phyloP scores from a whole-genome alignment of 345 rosid species.

The Eucalyptus pauciflora region DNA sequence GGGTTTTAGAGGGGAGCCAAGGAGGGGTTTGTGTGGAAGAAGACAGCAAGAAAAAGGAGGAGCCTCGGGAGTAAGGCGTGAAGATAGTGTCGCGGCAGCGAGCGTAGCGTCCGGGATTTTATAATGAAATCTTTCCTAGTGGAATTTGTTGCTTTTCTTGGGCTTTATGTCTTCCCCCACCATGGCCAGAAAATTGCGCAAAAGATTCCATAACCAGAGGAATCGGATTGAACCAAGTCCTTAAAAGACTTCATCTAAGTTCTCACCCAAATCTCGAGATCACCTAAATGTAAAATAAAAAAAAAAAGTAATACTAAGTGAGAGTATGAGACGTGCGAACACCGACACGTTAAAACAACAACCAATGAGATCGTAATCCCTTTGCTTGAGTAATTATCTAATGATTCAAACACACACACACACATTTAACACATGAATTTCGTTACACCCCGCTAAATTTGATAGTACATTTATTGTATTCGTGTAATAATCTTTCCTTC shows the following conservation, averaged over 20 bases:
- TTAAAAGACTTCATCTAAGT: too few species aligned
- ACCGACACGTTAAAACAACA: fast-evolving
- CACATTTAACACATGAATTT: neutral
- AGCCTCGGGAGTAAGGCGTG: neutral
- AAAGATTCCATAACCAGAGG: neutral
- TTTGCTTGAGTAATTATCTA: neutral
- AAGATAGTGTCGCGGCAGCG: neutral
- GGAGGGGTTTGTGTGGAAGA: neutral
- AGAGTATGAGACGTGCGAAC: fast-evolving
- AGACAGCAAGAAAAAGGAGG: neutral
- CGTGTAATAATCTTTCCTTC: neutral
- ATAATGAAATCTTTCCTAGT: neutral
- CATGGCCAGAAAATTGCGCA: neutral
- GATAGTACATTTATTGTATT: neutral
- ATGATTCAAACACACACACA: too few species aligned
- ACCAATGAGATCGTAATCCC: fast-evolving
- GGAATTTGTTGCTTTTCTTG: neutral
- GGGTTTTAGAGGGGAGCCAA: neutral
- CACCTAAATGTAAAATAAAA: neutral
- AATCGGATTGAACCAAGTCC: too few species aligned
- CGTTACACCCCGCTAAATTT: fast-evolving
- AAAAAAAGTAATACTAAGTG: too few species aligned
- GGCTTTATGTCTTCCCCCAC: neutral
- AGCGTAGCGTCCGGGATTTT: neutral
- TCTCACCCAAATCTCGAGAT: too few species aligned